These are phyloP conservation scores for Boletus edulis DNA, from an alignment of 768 basidiomycete species.

Conservation along the genomic window DNA sequence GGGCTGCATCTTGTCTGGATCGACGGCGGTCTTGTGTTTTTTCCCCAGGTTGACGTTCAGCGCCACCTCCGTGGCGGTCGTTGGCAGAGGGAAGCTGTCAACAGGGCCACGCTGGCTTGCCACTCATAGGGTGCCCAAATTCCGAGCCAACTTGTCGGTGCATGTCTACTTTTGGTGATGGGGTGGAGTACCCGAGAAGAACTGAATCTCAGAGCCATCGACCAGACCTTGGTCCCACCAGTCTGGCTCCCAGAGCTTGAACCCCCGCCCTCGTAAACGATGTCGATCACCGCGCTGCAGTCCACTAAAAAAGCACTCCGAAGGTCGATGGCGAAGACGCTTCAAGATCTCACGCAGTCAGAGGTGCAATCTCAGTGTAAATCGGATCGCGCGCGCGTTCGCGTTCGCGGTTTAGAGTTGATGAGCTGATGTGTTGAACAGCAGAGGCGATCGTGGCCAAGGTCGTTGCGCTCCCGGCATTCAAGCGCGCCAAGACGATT, in stretches of 20 bases:
- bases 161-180: background rate
- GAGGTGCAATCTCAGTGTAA: conserved; percentile 63
- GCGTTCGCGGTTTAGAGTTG: background rate
- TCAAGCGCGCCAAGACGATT: conserved; percentile 46
- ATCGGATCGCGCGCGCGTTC: background rate
- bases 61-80: conserved; percentile 21
- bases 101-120: too few species aligned
- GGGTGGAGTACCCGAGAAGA: background rate
- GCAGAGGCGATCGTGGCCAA: conserved; percentile 40
- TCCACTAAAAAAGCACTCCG: conserved; percentile 55
- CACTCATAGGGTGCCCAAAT: too few species aligned
- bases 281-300: conserved; percentile 30
- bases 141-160: conserved; percentile 15
- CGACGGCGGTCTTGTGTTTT: too few species aligned
- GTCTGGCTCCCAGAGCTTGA: background rate
- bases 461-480: conserved; percentile 50
- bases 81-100: background rate
- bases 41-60: conserved; percentile 9
- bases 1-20: conserved; percentile 26
- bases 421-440: conserved; percentile 4
- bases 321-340: conserved; percentile 43
- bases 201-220: background rate
- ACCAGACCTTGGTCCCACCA: background rate
- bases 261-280: background rate
- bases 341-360: conserved; percentile 42